Percentiles rank a stretch among this genome's conserved stretches.
These are phyloP conservation scores for Naganishia onofrii DNA, from an alignment of 768 basidiomycete genomes.

Conservation along the genomic window DNA sequence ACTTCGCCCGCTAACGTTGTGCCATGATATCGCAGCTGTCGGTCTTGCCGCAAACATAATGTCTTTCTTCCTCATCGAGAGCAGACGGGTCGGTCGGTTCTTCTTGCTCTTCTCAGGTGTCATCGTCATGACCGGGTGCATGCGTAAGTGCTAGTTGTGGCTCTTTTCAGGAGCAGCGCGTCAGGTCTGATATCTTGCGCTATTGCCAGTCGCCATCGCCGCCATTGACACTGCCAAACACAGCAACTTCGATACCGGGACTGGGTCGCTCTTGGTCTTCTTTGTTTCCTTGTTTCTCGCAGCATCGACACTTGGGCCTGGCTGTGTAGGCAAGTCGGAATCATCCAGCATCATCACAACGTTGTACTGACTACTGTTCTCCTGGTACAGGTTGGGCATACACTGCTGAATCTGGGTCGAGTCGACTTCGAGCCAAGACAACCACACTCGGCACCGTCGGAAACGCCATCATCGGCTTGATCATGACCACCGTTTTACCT, in stretches of 20 bases:
- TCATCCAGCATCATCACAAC: not conserved
- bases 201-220: conserved; percentile 30
- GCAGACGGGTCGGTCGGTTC: conserved; percentile 33
- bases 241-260: conserved; percentile 26
- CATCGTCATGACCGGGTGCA: conserved; percentile 15
- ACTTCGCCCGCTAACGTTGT: too few species aligned
- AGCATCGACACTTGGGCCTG: conserved; percentile 25
- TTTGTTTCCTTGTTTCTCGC: conserved; percentile 33
- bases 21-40: conserved; percentile 4
- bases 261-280: conserved; percentile 27
- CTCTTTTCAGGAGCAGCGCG: too few species aligned
- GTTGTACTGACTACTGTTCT: not conserved
- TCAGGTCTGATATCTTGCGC: not conserved
- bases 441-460: conserved; percentile 31
- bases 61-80: conserved; percentile 29
- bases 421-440: conserved; percentile 33
- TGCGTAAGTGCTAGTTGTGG: not conserved
- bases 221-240: conserved; percentile 28
- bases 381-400: conserved; percentile 24
- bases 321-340: conserved; percentile 17
- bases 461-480: conserved; percentile 34
- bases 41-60: conserved; percentile 30
- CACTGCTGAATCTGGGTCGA: conserved; percentile 33
- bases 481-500: conserved; percentile 33
- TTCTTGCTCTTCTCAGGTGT: conserved; percentile 29